phyloP scores from a whole-genome alignment of 1,284 basidiomycete species.

The Malassezia globosa region DNA sequence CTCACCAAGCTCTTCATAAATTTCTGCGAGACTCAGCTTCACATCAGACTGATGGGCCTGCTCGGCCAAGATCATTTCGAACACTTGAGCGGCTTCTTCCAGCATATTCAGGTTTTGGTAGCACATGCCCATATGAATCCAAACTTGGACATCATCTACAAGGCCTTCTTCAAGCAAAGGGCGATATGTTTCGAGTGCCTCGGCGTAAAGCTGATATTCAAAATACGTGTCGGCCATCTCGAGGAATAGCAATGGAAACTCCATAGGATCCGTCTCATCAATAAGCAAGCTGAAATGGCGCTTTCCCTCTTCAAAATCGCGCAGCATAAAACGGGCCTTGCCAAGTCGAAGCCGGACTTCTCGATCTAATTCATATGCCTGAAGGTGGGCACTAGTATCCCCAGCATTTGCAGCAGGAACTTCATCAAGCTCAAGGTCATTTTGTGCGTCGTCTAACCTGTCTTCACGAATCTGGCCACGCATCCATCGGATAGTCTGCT shows the following conservation, averaged over 20 bases:
- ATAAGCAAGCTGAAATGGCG: conserved; percentile 47
- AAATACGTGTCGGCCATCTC: conserved; percentile 36
- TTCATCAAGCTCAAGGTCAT: conserved; percentile 73
- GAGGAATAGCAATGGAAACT: conserved; percentile 26
- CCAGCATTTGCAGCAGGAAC: too few species aligned
- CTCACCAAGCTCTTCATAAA: conserved; percentile 68
- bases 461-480: conserved; percentile 64
- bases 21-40: conserved; percentile 57
- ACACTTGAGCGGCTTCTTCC: conserved; percentile 26
- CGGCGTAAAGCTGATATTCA: conserved; percentile 27
- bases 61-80: conserved; percentile 57
- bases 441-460: conserved; percentile 64
- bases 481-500: conserved; percentile 72
- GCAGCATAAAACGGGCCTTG: conserved; percentile 68
- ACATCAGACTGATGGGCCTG: conserved; percentile 63
- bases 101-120: conserved; percentile 28
- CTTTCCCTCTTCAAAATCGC: conserved; percentile 68
- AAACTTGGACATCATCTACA: conserved; percentile 25
- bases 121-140: conserved; percentile 34
- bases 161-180: conserved; percentile 20
- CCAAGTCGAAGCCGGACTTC: conserved; percentile 77
- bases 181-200: conserved; percentile 31
- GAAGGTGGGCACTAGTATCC: background rate
- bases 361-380: conserved; percentile 55
- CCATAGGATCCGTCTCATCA: conserved; percentile 23